A percentile compares a stretch with the other conserved stretches of the same genome.
Evolutionary conservation across 352 stramenopile genomes (phyloP).

Genomic region (Globisporangium echinulatum): DNA sequence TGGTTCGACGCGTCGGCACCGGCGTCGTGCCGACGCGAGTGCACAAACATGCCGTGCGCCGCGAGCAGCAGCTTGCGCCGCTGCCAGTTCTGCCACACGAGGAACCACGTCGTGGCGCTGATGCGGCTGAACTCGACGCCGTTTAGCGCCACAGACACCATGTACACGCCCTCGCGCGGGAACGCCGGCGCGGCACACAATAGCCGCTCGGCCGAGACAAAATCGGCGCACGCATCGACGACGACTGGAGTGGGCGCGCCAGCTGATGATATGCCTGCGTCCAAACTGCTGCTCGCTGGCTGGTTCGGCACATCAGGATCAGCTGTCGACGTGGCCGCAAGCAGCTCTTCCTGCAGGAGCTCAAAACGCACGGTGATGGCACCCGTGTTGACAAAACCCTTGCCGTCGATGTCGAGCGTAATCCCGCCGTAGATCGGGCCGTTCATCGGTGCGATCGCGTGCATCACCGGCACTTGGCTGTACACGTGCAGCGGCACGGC

Average conservation of each 20-base stretch:
- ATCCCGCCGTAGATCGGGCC: conserved; percentile 73
- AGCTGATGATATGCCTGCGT: not conserved
- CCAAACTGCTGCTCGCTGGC: not conserved
- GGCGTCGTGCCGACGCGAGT: conserved; percentile 2
- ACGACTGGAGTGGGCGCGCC: not conserved
- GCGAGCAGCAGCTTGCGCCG: conserved; percentile 44
- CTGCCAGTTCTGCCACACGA: conserved; percentile 84
- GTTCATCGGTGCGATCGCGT: conserved; percentile 49
- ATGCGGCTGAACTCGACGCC: conserved; percentile 55
- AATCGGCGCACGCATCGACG: conserved; percentile 21
- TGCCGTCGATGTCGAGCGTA: conserved; percentile 48
- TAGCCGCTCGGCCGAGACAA: conserved; percentile 40
- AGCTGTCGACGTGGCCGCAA: not conserved
- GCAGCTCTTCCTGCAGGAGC: conserved; percentile 20
- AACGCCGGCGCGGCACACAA: conserved; percentile 44
- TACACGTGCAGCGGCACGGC: conserved; percentile 56
- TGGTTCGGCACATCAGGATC: too few species aligned
- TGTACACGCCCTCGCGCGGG: conserved; percentile 59
- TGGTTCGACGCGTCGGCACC: not conserved
- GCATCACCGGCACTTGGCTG: conserved; percentile 27
- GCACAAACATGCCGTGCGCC: conserved; percentile 29
- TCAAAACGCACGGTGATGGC: conserved; percentile 61
- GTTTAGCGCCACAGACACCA: conserved; percentile 57
- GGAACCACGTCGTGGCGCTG: conserved; percentile 54
- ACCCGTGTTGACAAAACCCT: conserved; percentile 55